Evolutionary conservation across 306 rosid genomes (phyloP).

Genomic region (Vigna angularis): DNA sequence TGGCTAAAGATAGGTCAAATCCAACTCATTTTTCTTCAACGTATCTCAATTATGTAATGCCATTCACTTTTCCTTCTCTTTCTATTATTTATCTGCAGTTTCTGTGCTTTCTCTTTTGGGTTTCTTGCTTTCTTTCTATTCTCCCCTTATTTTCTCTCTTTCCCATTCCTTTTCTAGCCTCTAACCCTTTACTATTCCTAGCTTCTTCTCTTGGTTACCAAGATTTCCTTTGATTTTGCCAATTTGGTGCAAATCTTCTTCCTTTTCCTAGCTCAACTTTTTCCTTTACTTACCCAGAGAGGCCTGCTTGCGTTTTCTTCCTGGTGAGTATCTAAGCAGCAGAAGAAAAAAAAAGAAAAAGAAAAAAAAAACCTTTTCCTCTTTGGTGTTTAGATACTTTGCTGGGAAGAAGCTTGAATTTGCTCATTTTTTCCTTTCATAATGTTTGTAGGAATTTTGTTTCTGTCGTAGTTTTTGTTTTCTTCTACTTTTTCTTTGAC

Average conservation of each 20-base stretch:
- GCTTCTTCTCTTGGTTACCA: background rate
- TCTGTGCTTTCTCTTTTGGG: background rate
- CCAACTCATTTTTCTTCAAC: slow-evolving; percentile 28
- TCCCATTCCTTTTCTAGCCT: slow-evolving; percentile 37
- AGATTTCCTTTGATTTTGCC: slow-evolving; percentile 30
- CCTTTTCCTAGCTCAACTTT: background rate
- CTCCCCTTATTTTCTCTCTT: slow-evolving; percentile 7
- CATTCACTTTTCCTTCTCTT: slow-evolving; percentile 2
- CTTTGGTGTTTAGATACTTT: slow-evolving; percentile 35
- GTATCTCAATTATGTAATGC: slow-evolving; percentile 38
- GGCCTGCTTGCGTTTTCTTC: slow-evolving; percentile 10
- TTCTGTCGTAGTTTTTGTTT: background rate
- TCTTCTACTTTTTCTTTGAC: background rate
- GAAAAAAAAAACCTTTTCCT: background rate
- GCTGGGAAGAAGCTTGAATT: slow-evolving; percentile 14
- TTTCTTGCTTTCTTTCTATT: slow-evolving; percentile 27
- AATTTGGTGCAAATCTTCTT: slow-evolving; percentile 37
- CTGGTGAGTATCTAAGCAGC: slow-evolving; percentile 24
- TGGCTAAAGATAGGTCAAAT: slow-evolving; percentile 39
- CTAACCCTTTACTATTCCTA: slow-evolving; percentile 14
- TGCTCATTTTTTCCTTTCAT: background rate
- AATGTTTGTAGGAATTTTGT: background rate
- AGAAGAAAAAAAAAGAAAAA: background rate
- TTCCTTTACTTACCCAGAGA: background rate
- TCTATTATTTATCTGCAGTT: slow-evolving; percentile 12